Conservation (phyloP, 2,329 filamentous ascomycete species). For the Botrytis pseudocinerea region DNA sequence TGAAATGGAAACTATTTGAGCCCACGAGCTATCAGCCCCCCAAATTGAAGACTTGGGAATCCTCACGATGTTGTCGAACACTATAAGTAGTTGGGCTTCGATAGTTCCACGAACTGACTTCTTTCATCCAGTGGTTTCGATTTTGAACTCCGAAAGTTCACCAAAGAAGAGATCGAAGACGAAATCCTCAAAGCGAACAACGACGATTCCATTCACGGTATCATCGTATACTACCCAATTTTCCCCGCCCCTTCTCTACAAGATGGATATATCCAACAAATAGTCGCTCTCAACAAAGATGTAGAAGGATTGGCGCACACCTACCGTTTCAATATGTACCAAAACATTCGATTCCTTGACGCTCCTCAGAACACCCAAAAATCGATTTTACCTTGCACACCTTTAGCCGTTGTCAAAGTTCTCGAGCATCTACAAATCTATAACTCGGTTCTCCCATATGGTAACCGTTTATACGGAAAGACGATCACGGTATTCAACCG, state of each 20-base stretch:
- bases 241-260: slow-evolving; percentile 77
- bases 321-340: slow-evolving; percentile 99
- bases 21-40: not conserved
- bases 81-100: not conserved
- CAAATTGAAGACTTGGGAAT: not conserved
- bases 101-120: slow-evolving; percentile 14
- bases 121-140: slow-evolving; percentile 69
- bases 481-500: slow-evolving; percentile 96
- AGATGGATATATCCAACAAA: slow-evolving; percentile 94
- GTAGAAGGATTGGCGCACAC: slow-evolving; percentile 93
- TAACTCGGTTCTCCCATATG: slow-evolving; percentile 89
- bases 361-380: slow-evolving; percentile 75
- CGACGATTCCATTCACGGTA: slow-evolving; percentile 74
- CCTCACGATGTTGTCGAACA: not conserved
- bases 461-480: slow-evolving; percentile 89
- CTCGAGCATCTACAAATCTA: slow-evolving; percentile 95
- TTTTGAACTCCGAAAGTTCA: slow-evolving; percentile 80
- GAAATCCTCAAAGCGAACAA: slow-evolving; percentile 81
- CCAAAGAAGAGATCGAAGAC: slow-evolving; percentile 88
- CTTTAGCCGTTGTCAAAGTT: slow-evolving; percentile 94
- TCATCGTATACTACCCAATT: slow-evolving; percentile 98
- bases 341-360: slow-evolving; percentile 95
- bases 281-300: slow-evolving; percentile 86
- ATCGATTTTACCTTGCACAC: slow-evolving; percentile 92
- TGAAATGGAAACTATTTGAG: not conserved